Conservation (phyloP, 768 basidiomycete species). For the Suillus tomentosus region DNA sequence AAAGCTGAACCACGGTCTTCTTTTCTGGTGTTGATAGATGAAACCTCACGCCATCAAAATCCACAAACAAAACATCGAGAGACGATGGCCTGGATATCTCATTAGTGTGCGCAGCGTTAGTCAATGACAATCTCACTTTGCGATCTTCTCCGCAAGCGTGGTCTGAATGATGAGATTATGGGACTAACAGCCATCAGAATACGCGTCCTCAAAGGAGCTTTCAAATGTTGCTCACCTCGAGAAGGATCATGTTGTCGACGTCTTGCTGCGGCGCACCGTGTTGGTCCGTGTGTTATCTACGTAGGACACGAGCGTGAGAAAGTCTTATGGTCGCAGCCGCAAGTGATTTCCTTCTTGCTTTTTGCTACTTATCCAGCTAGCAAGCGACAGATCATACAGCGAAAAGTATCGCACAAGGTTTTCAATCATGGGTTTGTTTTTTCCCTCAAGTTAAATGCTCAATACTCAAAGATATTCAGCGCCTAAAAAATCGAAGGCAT, state of each 20-base stretch:
- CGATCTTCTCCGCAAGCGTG: conserved; percentile 82
- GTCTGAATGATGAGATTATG: conserved; percentile 93
- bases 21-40: conserved; percentile 86
- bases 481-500: conserved; percentile 80
- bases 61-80: conserved; percentile 94
- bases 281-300: conserved; percentile 10
- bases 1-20: conserved; percentile 80
- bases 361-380: conserved; percentile 21
- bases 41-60: conserved; percentile 96
- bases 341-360: conserved; percentile 24
- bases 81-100: conserved; percentile 71
- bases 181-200: conserved; percentile 47
- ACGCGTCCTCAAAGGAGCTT: not conserved
- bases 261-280: conserved; percentile 7
- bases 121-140: conserved; percentile 59
- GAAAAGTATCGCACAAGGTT: conserved; percentile 18
- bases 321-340: not conserved
- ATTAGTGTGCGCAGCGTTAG: conserved; percentile 18
- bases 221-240: conserved; percentile 57
- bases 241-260: conserved; percentile 65
- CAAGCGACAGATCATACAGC: conserved; percentile 13
- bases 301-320: conserved; percentile 29
- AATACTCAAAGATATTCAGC: conserved; percentile 45
- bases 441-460: conserved; percentile 1
- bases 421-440: conserved; percentile 30